Evolutionary conservation across 163 green algal genomes (phyloP).

Genomic region (Scenedesmus sp.): DNA sequence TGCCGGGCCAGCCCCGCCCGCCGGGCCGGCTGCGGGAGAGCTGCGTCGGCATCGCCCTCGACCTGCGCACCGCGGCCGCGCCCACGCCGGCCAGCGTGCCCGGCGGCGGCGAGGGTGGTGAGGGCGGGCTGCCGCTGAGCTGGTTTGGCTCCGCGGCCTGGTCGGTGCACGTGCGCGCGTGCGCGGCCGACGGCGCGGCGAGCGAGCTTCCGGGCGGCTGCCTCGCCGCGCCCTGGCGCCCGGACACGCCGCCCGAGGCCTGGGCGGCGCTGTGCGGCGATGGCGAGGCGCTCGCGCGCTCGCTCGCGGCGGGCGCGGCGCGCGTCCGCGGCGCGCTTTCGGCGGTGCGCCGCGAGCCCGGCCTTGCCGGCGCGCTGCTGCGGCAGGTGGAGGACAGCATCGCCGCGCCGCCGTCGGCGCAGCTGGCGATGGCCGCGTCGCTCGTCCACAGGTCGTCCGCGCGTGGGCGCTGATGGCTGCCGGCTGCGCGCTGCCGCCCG

Average conservation of each 20-base stretch:
- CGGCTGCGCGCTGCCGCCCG: no score
- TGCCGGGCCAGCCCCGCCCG: constrained; percentile 16
- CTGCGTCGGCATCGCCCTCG: constrained; percentile 15
- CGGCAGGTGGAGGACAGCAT: constrained; percentile 18
- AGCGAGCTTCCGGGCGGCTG: background rate
- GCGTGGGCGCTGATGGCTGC: no score
- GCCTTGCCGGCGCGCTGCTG: constrained; percentile 7
- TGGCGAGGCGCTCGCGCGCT: background rate
- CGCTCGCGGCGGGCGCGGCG: constrained; percentile 8
- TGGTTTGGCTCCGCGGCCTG: constrained; percentile 28
- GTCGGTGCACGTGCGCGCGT: constrained; percentile 6
- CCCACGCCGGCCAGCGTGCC: background rate
- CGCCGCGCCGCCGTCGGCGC: background rate
- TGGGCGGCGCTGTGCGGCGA: constrained; percentile 4
- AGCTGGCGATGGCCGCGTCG: background rate
- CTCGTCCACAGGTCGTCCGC: constrained; percentile 14
- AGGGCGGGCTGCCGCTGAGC: background rate
- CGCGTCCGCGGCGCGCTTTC: constrained; percentile 17
- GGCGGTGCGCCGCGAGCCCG: background rate
- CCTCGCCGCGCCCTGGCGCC: constrained; percentile 1
- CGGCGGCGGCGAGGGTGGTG: no score
- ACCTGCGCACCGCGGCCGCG: constrained; percentile 20
- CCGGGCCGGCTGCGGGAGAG: constrained; percentile 4
- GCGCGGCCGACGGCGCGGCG: background rate
- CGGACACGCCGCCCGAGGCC: background rate